A percentile compares a stretch with the other conserved stretches of the same genome.
Evolutionary conservation across 1,284 basidiomycete species (phyloP).

Genomic region (Rhodotorula sp.): DNA sequence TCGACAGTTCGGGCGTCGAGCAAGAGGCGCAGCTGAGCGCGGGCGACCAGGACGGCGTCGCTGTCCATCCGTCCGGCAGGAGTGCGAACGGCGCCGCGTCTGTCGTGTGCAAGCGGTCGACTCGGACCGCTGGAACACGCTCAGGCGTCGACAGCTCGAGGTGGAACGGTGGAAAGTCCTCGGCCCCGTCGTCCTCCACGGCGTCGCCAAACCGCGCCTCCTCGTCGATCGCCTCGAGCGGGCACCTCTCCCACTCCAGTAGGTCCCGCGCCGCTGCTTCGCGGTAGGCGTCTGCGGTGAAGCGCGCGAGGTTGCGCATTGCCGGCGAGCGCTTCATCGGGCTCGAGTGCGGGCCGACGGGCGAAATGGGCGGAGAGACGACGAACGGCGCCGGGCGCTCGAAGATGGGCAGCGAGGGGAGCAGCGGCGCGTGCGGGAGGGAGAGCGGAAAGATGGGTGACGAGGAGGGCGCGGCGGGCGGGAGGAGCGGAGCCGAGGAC

Average conservation of each 20-base stretch:
- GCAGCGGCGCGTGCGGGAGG: constrained; percentile 15
- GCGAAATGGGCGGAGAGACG: constrained; percentile 13
- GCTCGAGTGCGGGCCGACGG: constrained; percentile 1
- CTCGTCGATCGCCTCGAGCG: too few relatives aligned
- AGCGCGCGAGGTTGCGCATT: constrained; percentile 19
- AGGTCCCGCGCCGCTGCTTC: background rate
- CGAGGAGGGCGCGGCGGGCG: background rate
- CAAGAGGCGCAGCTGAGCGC: constrained; percentile 4
- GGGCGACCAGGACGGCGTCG: background rate
- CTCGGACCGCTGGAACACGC: background rate
- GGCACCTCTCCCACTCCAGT: too few relatives aligned
- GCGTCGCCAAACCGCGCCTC: too few relatives aligned
- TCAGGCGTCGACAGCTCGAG: background rate
- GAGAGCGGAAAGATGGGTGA: background rate
- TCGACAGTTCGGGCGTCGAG: too few relatives aligned
- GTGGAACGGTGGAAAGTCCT: background rate
- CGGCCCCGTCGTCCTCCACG: constrained; percentile 4
- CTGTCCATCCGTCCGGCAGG: background rate
- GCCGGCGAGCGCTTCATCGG: constrained; percentile 32
- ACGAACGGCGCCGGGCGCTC: constrained; percentile 7
- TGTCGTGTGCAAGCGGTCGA: background rate
- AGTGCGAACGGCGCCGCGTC: background rate
- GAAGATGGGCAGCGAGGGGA: constrained; percentile 26
- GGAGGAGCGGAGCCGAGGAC: constrained; percentile 6
- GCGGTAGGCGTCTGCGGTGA: constrained; percentile 22